These are phyloP conservation scores for Candida nemodendra DNA, from an alignment of 805 yeast species.

Conservation along the genomic window DNA sequence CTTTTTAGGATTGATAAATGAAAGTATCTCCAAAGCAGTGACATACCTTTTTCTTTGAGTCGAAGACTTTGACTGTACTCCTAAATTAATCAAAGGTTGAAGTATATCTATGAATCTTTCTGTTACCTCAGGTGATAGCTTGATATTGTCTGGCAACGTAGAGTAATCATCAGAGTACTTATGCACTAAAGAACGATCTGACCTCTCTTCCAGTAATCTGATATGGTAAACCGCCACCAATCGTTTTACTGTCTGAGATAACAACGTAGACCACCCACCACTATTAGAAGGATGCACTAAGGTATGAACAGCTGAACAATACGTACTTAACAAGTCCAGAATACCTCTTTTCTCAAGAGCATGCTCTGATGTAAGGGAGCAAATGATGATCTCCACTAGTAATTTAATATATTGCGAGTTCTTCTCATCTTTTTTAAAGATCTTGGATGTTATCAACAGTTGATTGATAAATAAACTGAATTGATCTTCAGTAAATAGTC, in stretches of 20 bases:
- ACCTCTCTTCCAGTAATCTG: slow-evolving; percentile 51
- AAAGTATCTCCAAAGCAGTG: slow-evolving; percentile 57
- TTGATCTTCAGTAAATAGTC: slow-evolving; percentile 65
- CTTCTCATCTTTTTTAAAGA: slow-evolving; percentile 23
- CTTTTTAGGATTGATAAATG: slow-evolving; percentile 55
- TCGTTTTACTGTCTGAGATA: slow-evolving; percentile 63
- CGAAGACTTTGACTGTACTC: slow-evolving; percentile 74
- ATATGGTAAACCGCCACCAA: slow-evolving; percentile 60
- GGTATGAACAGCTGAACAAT: slow-evolving; percentile 71
- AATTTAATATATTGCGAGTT: slow-evolving; percentile 26
- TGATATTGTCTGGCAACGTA: slow-evolving; percentile 21
- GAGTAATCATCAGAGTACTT: slow-evolving; percentile 24
- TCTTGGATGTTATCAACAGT: slow-evolving; percentile 33
- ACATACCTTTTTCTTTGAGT: slow-evolving; percentile 57
- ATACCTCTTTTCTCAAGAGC: slow-evolving; percentile 44
- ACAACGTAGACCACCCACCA: slow-evolving; percentile 82
- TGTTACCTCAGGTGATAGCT: slow-evolving; percentile 24
- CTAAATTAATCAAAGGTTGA: slow-evolving; percentile 56
- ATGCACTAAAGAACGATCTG: slow-evolving; percentile 28
- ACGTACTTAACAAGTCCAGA: slow-evolving; percentile 49
- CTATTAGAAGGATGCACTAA: slow-evolving; percentile 88
- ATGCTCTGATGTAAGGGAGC: slow-evolving; percentile 55
- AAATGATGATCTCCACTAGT: slow-evolving; percentile 49
- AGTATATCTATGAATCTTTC: slow-evolving; percentile 37
- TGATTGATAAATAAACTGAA: slow-evolving; percentile 58